Percentiles rank a stretch among this genome's conserved stretches.
Conservation (phyloP, 345 rosid genomes). For the Kernera saxatilis region DNA sequence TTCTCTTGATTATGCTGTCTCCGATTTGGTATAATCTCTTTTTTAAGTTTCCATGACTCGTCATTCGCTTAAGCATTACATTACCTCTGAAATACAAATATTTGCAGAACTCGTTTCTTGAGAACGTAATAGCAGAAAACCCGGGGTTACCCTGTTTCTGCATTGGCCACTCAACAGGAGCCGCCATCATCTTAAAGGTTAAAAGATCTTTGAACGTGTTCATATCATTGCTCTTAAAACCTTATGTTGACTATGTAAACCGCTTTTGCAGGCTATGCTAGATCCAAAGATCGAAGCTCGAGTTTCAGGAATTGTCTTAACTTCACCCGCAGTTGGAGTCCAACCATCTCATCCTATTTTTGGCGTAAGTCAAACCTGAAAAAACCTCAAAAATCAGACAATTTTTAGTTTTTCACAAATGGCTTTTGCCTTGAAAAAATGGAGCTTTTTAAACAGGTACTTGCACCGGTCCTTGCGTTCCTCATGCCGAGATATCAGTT, state of each 20-base stretch:
- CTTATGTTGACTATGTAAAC: not conserved
- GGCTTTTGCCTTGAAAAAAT: not conserved
- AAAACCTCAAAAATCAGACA: not conserved
- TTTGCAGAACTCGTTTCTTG: conserved; percentile 57
- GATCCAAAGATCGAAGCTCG: conserved; percentile 51
- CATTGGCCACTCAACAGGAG: conserved; percentile 94
- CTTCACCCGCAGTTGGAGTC: conserved; percentile 94
- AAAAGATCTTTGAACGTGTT: not conserved
- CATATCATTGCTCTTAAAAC: not conserved
- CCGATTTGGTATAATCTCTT: conserved; percentile 52
- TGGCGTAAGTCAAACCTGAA: conserved; percentile 35
- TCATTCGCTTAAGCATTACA: not conserved
- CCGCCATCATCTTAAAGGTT: conserved; percentile 76
- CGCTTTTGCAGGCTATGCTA: conserved; percentile 49
- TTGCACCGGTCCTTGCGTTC: conserved; percentile 70
- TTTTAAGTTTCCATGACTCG: not conserved
- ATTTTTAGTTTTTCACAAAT: not conserved
- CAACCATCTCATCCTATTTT: conserved; percentile 83
- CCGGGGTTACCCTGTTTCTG: conserved; percentile 77
- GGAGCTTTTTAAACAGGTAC: conserved; percentile 38
- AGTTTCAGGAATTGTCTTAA: conserved; percentile 63
- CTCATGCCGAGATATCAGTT: conserved; percentile 60
- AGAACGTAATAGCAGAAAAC: conserved; percentile 57
- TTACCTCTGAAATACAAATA: not conserved
- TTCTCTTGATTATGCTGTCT: conserved; percentile 71